Evolutionary conservation across 129 eudicot genomes (phyloP), one percentile per base, ranked within the genome.

Genomic region (Smallanthus sonchifolius): DNA sequence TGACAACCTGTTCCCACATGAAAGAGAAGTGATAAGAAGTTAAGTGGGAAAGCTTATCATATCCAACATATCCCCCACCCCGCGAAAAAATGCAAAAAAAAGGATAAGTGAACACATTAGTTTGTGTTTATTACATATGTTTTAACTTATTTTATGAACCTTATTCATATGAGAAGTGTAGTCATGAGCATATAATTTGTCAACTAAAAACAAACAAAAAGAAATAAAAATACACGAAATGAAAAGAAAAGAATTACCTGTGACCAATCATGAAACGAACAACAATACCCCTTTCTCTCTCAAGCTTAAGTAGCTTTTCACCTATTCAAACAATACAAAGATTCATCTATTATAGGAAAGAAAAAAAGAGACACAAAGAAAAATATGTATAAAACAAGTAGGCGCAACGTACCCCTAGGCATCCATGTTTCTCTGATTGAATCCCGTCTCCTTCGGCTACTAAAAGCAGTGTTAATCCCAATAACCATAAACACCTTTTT

Each of bases 401-500:
- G 7, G 44, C 37, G 34, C 13, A 40, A n/a, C n/a, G 13, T 78
- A 92, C 98, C 98, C 86, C 89, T 92, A 37, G 98, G 98, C 98
- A 93, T 90, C 98, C 98, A 93, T 15, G 98, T 93, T 75, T 87
- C 90, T 59, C 98, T 79, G 52, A 93, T 87, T 6, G 98, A 93
- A 83, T 93, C 98, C 10, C 98, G 96, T 81, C 98, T 83, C 74
- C 82, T 93, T 57, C 96, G 79, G 77, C 98, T 93, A 75, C 98
- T 93, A 72, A 93, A 93, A 65, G 98, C 98, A 54, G 98, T 90
- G 77, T 93, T 93, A 43, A 93, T 90, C 65, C 98, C 98, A 79
- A 93, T 93, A n/a, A 93, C 96, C 75, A 93, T 80, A 75, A 93
- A 93, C n/a, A 82, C 98, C 74, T 90, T 93, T 75, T 87, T 89